Evolutionary conservation across 768 basidiomycete genomes (phyloP).

Genomic region (Holtermannia corniformis): DNA sequence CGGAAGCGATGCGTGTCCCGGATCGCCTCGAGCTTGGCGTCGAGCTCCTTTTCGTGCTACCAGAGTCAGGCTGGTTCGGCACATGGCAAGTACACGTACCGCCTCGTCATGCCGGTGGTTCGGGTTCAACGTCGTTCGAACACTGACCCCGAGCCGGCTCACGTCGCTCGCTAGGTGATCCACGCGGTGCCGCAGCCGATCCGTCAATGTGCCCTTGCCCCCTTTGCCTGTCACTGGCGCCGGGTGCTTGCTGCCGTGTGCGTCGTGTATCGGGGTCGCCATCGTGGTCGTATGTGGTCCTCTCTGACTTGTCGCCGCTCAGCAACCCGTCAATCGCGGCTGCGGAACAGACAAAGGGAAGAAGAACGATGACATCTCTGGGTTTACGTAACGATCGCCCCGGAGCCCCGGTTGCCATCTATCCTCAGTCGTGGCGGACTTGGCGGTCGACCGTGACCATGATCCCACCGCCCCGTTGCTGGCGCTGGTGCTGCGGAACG

Average conservation of each 20-base stretch:
- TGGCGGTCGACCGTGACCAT: too few relatives aligned
- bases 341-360: too few relatives aligned
- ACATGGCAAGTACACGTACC: slow-evolving; percentile 21
- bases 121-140: slow-evolving; percentile 33
- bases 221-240: slow-evolving; percentile 1
- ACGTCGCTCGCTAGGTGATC: slow-evolving; percentile 26
- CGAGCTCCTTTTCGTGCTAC: slow-evolving; percentile 48
- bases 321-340: too few relatives aligned
- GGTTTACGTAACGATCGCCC: too few relatives aligned
- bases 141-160: slow-evolving; percentile 23
- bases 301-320: too few relatives aligned
- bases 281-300: slow-evolving; percentile 5
- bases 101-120: slow-evolving; percentile 50
- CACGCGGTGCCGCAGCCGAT: slow-evolving; percentile 16
- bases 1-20: slow-evolving; percentile 69
- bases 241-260: slow-evolving; percentile 11
- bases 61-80: not conserved
- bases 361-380: too few relatives aligned
- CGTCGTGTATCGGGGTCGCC: slow-evolving; percentile 21
- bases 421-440: too few relatives aligned
- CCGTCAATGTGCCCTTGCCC: not conserved
- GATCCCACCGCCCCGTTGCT: too few relatives aligned
- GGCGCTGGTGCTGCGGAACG: too few relatives aligned
- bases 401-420: too few relatives aligned
- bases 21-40: slow-evolving; percentile 58